Percentiles rank a stretch among this genome's conserved stretches.
Conservation (phyloP, 306 rosid genomes). For the Cyclanthera cordifolia region DNA sequence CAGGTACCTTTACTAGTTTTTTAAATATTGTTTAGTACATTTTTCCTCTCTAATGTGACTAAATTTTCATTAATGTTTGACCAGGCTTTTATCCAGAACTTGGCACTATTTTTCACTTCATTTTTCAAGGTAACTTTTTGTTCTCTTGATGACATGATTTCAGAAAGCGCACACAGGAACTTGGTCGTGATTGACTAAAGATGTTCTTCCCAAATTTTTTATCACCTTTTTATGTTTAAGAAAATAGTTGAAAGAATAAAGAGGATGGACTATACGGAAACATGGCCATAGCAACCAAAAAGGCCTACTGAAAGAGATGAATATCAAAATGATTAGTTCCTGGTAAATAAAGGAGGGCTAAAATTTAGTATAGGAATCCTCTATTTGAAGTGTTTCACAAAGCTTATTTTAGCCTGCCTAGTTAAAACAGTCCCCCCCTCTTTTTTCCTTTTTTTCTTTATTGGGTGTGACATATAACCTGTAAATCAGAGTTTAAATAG, state of each 20-base stretch:
- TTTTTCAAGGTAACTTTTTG: conserved; percentile 54
- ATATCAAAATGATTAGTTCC: not conserved
- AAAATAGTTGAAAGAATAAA: not conserved
- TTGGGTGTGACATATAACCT: not conserved
- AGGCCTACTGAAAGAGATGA: not conserved
- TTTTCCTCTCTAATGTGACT: not conserved
- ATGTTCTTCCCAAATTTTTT: not conserved
- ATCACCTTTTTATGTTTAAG: not conserved
- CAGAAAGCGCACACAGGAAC: not conserved
- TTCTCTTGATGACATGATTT: conserved; percentile 5
- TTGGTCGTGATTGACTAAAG: not conserved
- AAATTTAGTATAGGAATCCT: not conserved
- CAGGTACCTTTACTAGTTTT: conserved; percentile 35
- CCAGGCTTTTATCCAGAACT: conserved; percentile 87
- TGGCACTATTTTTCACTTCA: conserved; percentile 90
- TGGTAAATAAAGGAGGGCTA: not conserved
- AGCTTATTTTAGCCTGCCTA: not conserved
- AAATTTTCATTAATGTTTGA: conserved; percentile 7
- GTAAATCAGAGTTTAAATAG: not conserved
- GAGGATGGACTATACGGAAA: not conserved
- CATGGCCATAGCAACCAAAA: not conserved
- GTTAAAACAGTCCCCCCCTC: not conserved
- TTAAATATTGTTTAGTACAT: not conserved
- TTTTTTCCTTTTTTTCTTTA: not conserved
- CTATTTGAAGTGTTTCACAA: not conserved